Evolutionary conservation across 2,329 filamentous ascomycete genomes (phyloP).

Genomic region (Hymenoscyphus infarciens): DNA sequence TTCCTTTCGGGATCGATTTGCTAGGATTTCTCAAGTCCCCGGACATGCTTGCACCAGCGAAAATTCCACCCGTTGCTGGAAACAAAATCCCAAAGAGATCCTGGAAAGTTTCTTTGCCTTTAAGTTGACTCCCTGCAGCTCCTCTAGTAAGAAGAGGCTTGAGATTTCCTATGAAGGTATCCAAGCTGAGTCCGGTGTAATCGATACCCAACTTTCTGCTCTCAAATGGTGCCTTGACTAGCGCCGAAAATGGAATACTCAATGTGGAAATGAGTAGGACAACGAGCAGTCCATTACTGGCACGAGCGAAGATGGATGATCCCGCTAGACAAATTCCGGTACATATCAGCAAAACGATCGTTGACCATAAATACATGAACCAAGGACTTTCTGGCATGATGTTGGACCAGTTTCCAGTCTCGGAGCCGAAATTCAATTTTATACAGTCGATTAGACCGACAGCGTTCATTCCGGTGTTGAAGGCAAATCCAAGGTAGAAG

Average conservation of each 20-base stretch:
- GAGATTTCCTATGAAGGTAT: constrained; percentile 71
- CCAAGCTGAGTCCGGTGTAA: constrained; percentile 72
- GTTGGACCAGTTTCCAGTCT: constrained; percentile 52
- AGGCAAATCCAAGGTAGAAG: constrained; percentile 84
- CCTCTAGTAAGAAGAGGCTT: constrained; percentile 63
- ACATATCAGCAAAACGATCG: constrained; percentile 65
- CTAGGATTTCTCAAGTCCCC: constrained; percentile 80
- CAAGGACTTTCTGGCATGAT: constrained; percentile 69
- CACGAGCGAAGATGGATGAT: constrained; percentile 74
- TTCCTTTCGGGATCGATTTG: constrained; percentile 81
- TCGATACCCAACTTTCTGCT: constrained; percentile 60
- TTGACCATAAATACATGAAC: constrained; percentile 74
- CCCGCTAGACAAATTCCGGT: constrained; percentile 75
- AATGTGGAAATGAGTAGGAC: constrained; percentile 70
- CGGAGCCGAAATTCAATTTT: constrained; percentile 65
- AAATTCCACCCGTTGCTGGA: constrained; percentile 58
- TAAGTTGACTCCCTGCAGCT: constrained; percentile 57
- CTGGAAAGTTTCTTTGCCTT: constrained; percentile 67
- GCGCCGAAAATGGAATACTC: constrained; percentile 77
- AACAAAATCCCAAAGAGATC: constrained; percentile 85
- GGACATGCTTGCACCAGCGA: constrained; percentile 82
- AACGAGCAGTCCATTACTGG: constrained; percentile 71
- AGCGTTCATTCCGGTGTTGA: constrained; percentile 84
- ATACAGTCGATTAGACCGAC: constrained; percentile 83
- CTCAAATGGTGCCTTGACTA: constrained; percentile 65